phyloP scores from a whole-genome alignment of 495 filamentous ascomycete genomes.

The Neurospora sp. region DNA sequence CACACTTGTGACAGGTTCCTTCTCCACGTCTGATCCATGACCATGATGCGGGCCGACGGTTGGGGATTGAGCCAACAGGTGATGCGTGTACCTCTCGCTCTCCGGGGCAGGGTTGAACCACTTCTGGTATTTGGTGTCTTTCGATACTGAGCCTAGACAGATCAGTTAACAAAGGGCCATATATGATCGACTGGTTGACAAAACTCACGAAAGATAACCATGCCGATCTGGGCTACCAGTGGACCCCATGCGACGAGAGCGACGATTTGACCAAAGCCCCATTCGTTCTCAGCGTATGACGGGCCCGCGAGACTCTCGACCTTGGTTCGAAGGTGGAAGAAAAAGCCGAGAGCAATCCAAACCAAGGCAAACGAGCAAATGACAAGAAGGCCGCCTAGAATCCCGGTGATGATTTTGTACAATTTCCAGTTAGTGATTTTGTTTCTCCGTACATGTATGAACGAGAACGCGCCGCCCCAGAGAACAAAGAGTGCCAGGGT shows the following conservation, averaged over 20 bases:
- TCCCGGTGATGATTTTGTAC: too few species aligned
- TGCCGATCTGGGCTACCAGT: not conserved
- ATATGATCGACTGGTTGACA: not conserved
- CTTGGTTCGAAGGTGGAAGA: not conserved
- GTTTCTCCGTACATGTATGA: too few species aligned
- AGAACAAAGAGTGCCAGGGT: too few species aligned
- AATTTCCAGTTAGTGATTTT: too few species aligned
- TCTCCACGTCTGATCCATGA: not conserved
- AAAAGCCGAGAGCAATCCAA: not conserved
- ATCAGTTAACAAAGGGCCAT: not conserved
- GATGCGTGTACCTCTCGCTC: not conserved
- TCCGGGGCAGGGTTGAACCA: not conserved
- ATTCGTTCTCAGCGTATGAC: not conserved
- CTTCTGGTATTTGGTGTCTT: not conserved
- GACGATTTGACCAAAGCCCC: not conserved
- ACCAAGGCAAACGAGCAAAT: not conserved
- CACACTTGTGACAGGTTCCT: not conserved
- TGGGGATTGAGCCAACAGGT: not conserved
- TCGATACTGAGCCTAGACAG: not conserved
- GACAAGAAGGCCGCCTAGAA: not conserved
- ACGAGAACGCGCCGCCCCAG: too few species aligned
- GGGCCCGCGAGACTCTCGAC: not conserved
- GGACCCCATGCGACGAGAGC: not conserved
- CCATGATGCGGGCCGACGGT: not conserved
- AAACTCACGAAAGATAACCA: not conserved